These are phyloP conservation scores for Cryptococcus amylolentus DNA, from an alignment of 1,284 basidiomycete genomes.

Conservation along the genomic window DNA sequence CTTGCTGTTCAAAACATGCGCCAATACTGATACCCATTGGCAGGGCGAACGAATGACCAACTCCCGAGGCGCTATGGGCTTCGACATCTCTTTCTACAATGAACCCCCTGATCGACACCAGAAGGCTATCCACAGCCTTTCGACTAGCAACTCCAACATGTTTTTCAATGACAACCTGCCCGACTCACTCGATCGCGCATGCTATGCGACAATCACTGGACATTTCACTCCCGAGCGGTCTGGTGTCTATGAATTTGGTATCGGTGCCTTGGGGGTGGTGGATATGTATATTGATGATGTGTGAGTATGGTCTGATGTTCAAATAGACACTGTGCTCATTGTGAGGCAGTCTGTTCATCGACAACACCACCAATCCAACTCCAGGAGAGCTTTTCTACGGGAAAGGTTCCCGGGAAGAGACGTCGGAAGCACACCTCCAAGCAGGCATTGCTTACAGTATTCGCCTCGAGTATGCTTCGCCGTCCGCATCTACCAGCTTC, in stretches of 20 bases:
- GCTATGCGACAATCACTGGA: constrained; percentile 26
- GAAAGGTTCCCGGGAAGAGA: constrained; percentile 9
- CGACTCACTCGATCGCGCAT: constrained; percentile 49
- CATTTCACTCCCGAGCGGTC: neutral
- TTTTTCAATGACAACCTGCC: constrained; percentile 45
- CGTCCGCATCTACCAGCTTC: constrained; percentile 3
- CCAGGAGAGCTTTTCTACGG: constrained; percentile 21
- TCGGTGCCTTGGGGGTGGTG: constrained; percentile 64
- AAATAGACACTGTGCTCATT: no score
- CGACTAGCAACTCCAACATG: neutral
- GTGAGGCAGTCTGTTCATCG: constrained; percentile 52
- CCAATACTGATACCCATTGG: constrained; percentile 58
- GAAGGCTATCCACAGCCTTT: neutral
- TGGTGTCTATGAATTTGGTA: constrained; percentile 61
- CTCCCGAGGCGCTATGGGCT: constrained; percentile 23
- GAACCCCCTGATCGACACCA: no score
- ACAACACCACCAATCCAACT: constrained; percentile 45
- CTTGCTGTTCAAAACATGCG: constrained; percentile 52
- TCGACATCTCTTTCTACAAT: neutral
- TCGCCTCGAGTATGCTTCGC: constrained; percentile 5
- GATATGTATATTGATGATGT: constrained; percentile 55
- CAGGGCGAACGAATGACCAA: constrained; percentile 25
- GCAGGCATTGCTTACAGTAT: constrained; percentile 9
- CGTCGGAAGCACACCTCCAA: constrained; percentile 6
- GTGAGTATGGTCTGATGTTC: no score